Percentiles rank a stretch among this genome's conserved stretches.
phyloP scores from a whole-genome alignment of 495 filamentous ascomycete species.

The Talaromyces proteolyticus region DNA sequence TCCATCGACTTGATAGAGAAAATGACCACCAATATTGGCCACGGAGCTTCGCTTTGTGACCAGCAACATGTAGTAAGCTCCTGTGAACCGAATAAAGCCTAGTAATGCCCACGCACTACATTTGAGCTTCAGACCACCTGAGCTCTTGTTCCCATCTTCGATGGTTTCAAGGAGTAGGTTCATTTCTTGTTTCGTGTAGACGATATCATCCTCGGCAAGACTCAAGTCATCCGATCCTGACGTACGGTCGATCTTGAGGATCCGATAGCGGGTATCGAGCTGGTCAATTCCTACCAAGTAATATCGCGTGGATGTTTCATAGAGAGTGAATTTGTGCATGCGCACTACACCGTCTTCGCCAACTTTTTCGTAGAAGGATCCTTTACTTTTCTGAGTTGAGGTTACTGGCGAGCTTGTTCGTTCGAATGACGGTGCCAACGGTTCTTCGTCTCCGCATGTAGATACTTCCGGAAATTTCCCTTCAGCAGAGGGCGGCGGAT shows the following conservation, averaged over 20 bases:
- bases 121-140: conserved; percentile 84
- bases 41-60: conserved; percentile 95
- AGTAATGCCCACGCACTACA: conserved; percentile 91
- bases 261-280: conserved; percentile 78
- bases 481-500: conserved; percentile 14
- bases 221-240: conserved; percentile 73
- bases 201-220: conserved; percentile 87
- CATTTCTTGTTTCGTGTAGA: conserved; percentile 91
- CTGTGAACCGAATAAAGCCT: conserved; percentile 93
- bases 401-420: conserved; percentile 28
- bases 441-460: conserved; percentile 36
- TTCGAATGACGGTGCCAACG: conserved; percentile 37
- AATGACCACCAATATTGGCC: conserved; percentile 93
- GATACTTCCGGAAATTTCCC: conserved; percentile 20
- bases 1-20: conserved; percentile 91
- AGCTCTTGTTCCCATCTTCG: conserved; percentile 89
- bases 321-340: conserved; percentile 94
- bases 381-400: conserved; percentile 38
- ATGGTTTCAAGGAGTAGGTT: conserved; percentile 87
- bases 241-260: conserved; percentile 91
- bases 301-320: conserved; percentile 87
- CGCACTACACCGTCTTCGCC: conserved; percentile 68
- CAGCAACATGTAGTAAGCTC: conserved; percentile 94
- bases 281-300: conserved; percentile 92
- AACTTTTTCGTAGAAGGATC: conserved; percentile 47